Conservation (phyloP, 176 grass and related monocot genomes). For the Musa beccarii region DNA sequence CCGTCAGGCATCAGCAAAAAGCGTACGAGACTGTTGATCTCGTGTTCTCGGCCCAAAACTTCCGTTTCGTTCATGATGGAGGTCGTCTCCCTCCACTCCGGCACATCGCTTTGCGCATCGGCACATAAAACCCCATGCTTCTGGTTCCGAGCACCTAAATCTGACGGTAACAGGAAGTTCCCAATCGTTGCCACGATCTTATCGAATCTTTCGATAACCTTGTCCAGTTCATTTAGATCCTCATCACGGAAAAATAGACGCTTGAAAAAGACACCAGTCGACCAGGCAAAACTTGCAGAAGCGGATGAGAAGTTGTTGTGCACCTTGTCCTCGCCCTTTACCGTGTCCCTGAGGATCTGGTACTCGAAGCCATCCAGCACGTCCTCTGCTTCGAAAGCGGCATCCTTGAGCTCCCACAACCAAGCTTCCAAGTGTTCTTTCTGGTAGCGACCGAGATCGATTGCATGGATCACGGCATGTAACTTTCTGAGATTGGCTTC, state of each 20-base stretch:
- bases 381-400: constrained; percentile 23
- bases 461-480: neutral
- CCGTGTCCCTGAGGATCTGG: neutral
- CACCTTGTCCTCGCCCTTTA: neutral
- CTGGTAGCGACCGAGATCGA: neutral
- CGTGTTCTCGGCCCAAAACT: constrained; percentile 25
- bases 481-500: neutral
- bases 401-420: constrained; percentile 10
- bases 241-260: neutral
- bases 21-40: constrained; percentile 7
- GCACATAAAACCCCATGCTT: no score
- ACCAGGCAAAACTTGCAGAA: neutral
- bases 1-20: neutral
- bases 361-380: constrained; percentile 24
- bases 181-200: neutral
- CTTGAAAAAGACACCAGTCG: neutral
- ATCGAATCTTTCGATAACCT: neutral
- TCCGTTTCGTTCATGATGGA: constrained; percentile 2
- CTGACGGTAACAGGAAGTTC: no score
- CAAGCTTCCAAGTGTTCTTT: neutral
- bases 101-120: neutral
- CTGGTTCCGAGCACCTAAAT: no score
- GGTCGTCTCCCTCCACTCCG: constrained; percentile 14
- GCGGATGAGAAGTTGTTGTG: neutral
- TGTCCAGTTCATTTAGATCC: neutral